Evolutionary conservation across 2,329 filamentous ascomycete genomes (phyloP).

Genomic region (Epichloe glyceriae): DNA sequence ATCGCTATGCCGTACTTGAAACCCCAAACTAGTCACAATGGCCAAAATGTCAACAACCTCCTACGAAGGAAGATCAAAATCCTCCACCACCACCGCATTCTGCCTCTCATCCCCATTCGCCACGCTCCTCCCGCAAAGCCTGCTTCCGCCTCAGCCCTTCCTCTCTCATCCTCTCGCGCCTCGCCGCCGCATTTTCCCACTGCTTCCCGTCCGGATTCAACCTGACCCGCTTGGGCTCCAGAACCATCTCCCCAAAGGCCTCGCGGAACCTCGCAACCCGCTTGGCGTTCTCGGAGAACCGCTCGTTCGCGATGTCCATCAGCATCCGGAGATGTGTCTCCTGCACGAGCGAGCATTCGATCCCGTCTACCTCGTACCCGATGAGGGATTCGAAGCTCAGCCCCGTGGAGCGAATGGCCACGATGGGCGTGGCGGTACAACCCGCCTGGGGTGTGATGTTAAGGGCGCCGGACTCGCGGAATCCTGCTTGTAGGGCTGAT

Average conservation of each 20-base stretch:
- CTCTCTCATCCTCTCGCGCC: constrained; percentile 41
- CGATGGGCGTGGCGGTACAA: constrained; percentile 47
- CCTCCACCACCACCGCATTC: neutral
- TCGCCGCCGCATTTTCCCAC: constrained; percentile 42
- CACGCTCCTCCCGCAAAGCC: constrained; percentile 19
- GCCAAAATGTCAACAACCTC: too few species aligned
- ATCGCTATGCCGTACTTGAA: too few species aligned
- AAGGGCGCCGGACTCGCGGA: constrained; percentile 79
- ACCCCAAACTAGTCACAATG: too few species aligned
- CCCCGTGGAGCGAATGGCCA: constrained; percentile 75
- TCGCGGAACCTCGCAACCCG: constrained; percentile 52
- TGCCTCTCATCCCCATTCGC: constrained; percentile 6
- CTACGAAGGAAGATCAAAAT: neutral
- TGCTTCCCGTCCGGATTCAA: constrained; percentile 24
- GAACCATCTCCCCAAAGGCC: constrained; percentile 28
- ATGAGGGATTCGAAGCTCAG: constrained; percentile 72
- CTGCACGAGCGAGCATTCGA: constrained; percentile 39
- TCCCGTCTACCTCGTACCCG: constrained; percentile 36
- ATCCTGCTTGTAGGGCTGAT: constrained; percentile 69
- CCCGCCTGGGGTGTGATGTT: constrained; percentile 36
- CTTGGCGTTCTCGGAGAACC: constrained; percentile 56
- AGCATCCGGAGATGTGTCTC: constrained; percentile 55
- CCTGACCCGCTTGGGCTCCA: constrained; percentile 13
- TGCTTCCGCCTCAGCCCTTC: constrained; percentile 44
- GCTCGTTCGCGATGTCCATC: constrained; percentile 57